Conservation (phyloP, 768 basidiomycete genomes). For the Dioszegia crocea region DNA sequence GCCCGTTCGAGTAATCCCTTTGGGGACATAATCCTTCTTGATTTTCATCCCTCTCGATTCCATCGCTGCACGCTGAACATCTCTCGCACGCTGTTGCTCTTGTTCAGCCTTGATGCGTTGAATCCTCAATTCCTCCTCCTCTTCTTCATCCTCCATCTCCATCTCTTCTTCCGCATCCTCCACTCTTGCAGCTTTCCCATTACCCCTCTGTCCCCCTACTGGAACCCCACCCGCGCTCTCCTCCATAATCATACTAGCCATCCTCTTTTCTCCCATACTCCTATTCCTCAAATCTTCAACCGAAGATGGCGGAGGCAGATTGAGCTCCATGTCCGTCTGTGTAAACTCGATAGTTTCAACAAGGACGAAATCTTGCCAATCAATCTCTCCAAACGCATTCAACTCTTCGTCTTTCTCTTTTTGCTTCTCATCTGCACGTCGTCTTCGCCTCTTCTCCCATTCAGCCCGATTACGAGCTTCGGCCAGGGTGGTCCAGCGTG, state of each 20-base stretch:
- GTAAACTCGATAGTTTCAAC: constrained; percentile 87
- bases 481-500: constrained; percentile 74
- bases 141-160: constrained; percentile 73
- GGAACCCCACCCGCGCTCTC: constrained; percentile 83
- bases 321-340: constrained; percentile 69
- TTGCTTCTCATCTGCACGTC: constrained; percentile 76
- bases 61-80: constrained; percentile 66
- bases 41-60: constrained; percentile 45
- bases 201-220: constrained; percentile 41
- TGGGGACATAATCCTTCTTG: constrained; percentile 86
- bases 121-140: constrained; percentile 56
- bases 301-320: constrained; percentile 94
- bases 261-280: constrained; percentile 93
- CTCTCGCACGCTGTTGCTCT: constrained; percentile 71
- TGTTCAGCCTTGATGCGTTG: constrained; percentile 57
- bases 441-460: constrained; percentile 79
- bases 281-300: constrained; percentile 91
- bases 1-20: constrained; percentile 56
- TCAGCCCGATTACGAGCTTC: constrained; percentile 72
- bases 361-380: constrained; percentile 99
- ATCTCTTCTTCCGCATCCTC: constrained; percentile 51
- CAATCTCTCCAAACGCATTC: constrained; percentile 94
- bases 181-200: constrained; percentile 54
- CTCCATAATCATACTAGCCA: constrained; percentile 98
- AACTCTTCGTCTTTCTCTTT: constrained; percentile 91